These are phyloP conservation scores for Cylindrotheca fusiformis DNA, from an alignment of 108 stramenopile genomes.

Conservation along the genomic window DNA sequence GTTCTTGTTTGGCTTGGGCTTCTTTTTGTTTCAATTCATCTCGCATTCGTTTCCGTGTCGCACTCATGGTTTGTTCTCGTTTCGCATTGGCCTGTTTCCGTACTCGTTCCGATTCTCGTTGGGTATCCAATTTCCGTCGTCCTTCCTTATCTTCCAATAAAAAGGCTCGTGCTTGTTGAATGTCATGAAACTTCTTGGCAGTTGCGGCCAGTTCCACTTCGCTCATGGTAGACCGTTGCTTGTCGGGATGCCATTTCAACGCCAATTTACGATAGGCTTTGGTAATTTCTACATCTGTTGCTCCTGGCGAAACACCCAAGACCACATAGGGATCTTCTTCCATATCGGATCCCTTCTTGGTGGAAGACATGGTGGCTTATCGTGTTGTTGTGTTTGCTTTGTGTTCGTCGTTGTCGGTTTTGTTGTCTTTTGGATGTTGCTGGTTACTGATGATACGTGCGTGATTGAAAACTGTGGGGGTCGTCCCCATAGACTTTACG, in stretches of 20 bases:
- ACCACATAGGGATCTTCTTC: conserved; percentile 55
- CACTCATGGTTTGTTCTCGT: conserved; percentile 68
- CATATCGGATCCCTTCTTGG: too few species aligned
- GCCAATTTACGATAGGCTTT: conserved; percentile 82
- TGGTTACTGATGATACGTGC: too few species aligned
- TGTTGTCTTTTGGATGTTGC: too few species aligned
- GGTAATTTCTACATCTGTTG: conserved; percentile 63
- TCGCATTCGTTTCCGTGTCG: conserved; percentile 63
- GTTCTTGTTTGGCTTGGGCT: conserved; percentile 24
- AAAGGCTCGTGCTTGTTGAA: conserved; percentile 62
- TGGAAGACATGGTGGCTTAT: too few species aligned
- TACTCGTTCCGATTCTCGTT: conserved; percentile 51
- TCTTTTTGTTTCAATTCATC: conserved; percentile 67
- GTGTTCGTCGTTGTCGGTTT: too few species aligned
- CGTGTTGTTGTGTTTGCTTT: too few species aligned
- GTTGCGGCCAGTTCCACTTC: conserved; percentile 6
- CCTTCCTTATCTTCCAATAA: conserved; percentile 53
- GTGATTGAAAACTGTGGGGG: too few species aligned
- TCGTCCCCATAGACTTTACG: too few species aligned
- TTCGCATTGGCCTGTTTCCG: conserved; percentile 57
- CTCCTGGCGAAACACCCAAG: conserved; percentile 46
- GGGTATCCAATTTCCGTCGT: conserved; percentile 56
- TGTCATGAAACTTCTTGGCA: conserved; percentile 49
- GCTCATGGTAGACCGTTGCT: conserved; percentile 41
- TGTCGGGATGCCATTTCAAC: conserved; percentile 94